A percentile compares a stretch with the other conserved stretches of the same genome.
Conservation (phyloP, 225 moss, liverwort and hornwort species). For the Physcomitrium patens region DNA sequence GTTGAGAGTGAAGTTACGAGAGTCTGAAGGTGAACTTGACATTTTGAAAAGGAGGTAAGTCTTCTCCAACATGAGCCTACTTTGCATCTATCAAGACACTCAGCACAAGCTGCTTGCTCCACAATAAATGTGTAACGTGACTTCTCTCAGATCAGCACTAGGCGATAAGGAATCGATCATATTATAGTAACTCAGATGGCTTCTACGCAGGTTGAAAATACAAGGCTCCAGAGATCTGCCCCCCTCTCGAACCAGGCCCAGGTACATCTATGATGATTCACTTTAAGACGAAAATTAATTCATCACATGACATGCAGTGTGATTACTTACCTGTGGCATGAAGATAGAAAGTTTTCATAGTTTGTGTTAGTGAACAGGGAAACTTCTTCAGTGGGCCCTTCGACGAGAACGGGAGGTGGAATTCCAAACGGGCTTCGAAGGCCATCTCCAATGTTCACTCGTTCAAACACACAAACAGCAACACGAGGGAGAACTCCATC, state of each 20-base stretch:
- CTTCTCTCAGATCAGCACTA: background rate
- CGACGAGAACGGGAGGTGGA: slow-evolving; percentile 45
- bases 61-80: background rate
- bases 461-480: slow-evolving; percentile 46
- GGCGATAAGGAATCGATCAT: background rate
- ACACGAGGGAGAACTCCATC: slow-evolving; percentile 38
- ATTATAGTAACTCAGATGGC: slow-evolving; percentile 4
- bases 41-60: slow-evolving; percentile 57
- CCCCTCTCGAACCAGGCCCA: slow-evolving; percentile 57
- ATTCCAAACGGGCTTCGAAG: slow-evolving; percentile 46
- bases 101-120: background rate
- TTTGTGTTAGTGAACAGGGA: slow-evolving; percentile 38
- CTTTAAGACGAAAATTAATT: background rate
- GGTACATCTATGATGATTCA: slow-evolving; percentile 34
- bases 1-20: slow-evolving; percentile 53
- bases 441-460: slow-evolving; percentile 54
- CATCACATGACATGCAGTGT: background rate
- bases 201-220: slow-evolving; percentile 47
- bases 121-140: background rate
- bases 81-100: slow-evolving; percentile 6
- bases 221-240: slow-evolving; percentile 63
- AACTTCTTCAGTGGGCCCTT: slow-evolving; percentile 40
- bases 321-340: background rate
- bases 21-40: slow-evolving; percentile 67
- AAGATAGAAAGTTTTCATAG: background rate